Percentiles rank a stretch among this genome's conserved stretches.
Conservation (phyloP, 1,284 basidiomycete genomes). For the Ustilago sp. region DNA sequence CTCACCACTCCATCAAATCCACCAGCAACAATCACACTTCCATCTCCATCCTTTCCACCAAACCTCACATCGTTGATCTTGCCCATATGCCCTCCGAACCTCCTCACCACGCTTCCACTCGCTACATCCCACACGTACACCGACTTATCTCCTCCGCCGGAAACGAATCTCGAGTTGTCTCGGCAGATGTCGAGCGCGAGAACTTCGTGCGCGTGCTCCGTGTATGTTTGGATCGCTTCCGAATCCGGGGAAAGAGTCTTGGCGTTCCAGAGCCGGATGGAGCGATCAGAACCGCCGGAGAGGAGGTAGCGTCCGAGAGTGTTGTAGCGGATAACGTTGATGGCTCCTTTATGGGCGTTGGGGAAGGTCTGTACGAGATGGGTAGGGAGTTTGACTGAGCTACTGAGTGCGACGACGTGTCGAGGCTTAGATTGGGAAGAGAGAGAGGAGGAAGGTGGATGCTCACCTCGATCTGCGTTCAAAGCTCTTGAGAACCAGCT, state of each 20-base stretch:
- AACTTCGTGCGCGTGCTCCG: constrained; percentile 93
- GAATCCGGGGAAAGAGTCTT: constrained; percentile 72
- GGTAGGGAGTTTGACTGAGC: constrained; percentile 41
- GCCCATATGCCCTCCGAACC: constrained; percentile 87
- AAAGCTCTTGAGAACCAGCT: constrained; percentile 39
- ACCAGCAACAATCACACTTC: constrained; percentile 47
- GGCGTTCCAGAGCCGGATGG: constrained; percentile 91
- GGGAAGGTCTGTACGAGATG: constrained; percentile 26
- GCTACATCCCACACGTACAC: constrained; percentile 97
- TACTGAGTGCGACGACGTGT: constrained; percentile 38
- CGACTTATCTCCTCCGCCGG: constrained; percentile 89
- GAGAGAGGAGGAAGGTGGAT: background rate
- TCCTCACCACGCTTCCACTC: constrained; percentile 81
- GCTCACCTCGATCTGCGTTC: constrained; percentile 35
- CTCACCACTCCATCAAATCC: constrained; percentile 61
- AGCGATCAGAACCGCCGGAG: constrained; percentile 89
- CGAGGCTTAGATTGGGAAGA: constrained; percentile 3
- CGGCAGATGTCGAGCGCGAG: constrained; percentile 85
- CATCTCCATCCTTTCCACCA: constrained; percentile 43
- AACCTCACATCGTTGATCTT: constrained; percentile 92
- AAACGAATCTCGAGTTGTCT: constrained; percentile 93
- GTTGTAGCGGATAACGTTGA: constrained; percentile 68
- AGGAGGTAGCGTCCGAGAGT: constrained; percentile 83
- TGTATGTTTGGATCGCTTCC: constrained; percentile 79
- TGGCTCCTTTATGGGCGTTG: constrained; percentile 65